Evolutionary conservation across 1,139 yeast species (phyloP), one percentile per base, ranked within the genome.

Genomic region (Arxiozyma telluris): DNA sequence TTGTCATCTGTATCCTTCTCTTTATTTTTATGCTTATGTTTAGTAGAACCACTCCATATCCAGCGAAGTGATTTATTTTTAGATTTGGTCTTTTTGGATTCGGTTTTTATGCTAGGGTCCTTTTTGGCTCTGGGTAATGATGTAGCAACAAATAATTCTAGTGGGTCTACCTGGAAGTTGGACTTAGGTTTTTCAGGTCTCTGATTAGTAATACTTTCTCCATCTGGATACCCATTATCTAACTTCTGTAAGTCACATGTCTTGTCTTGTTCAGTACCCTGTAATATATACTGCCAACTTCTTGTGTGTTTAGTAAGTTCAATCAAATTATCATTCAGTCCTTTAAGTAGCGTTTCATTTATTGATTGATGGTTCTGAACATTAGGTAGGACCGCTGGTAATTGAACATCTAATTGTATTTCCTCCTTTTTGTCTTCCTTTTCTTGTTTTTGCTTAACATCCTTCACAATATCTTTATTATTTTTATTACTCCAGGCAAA

Each of bases 131-230:
- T 61, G 4, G 68, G 68, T 43, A 66, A 49, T 41, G 63, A 62
- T 23, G 53, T 57, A 3, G 61, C 66, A 15, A 64, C 64, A 54
- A 66, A 65, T 41, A 54, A 53, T 44, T 60, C 61, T 34, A 66
- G 55, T 11, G 70, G 69, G 54, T 65, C 64, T 17, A 65, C 68
- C 53, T 61, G 63, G 51, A 66, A 65, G 9, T 52, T 38, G 9
- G 65, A 53, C 12, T 45, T 52, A 3, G 55, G 54, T 51, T 55
- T 51, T 12, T 41, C 50, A 12, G 49, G 27, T 15, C n/a, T 34
- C 15, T 42, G 21, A n/a, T 47, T 39, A 4, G 27, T 45, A 27
- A 39, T 45, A 20, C 34, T 47, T 20, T 30, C 20, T 18, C 30
- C 41, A 11, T 41, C 41, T 1, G 17, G 7, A n/a, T 11, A 21